A percentile compares a stretch with the other conserved stretches of the same genome.
Evolutionary conservation across 192 early-diverging fungal species (phyloP).

Genomic region (Coemansia sp.): DNA sequence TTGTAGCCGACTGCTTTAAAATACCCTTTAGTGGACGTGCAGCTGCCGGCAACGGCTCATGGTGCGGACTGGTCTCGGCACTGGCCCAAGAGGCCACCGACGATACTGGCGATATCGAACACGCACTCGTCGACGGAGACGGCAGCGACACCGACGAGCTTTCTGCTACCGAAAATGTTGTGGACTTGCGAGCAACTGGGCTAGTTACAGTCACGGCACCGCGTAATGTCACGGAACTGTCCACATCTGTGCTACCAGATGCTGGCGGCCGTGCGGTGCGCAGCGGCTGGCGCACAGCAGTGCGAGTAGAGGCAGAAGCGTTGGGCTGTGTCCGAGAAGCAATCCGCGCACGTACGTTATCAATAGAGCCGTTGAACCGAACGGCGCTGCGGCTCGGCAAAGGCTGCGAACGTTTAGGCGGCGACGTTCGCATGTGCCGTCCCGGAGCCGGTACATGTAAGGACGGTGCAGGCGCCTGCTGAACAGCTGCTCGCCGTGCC

Average conservation of each 20-base stretch:
- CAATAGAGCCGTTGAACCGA: slow-evolving; percentile 17
- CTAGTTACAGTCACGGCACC: slow-evolving; percentile 17
- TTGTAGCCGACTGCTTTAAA: slow-evolving; percentile 28
- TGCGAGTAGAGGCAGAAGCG: not conserved
- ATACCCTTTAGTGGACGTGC: slow-evolving; percentile 48
- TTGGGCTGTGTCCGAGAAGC: slow-evolving; percentile 3
- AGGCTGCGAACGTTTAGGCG: slow-evolving; percentile 22
- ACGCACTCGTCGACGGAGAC: slow-evolving; percentile 30
- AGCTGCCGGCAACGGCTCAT: slow-evolving; percentile 45
- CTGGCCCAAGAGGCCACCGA: slow-evolving; percentile 47
- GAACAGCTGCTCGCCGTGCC: slow-evolving; percentile 22
- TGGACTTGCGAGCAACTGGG: slow-evolving; percentile 16
- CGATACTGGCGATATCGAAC: slow-evolving; percentile 29
- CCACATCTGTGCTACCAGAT: too few species aligned
- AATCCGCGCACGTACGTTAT: slow-evolving; percentile 10
- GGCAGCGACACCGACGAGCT: slow-evolving; percentile 24
- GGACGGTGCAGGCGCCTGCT: not conserved
- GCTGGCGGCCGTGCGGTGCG: too few species aligned
- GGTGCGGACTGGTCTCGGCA: slow-evolving; percentile 38
- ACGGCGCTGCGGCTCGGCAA: slow-evolving; percentile 22
- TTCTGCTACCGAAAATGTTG: slow-evolving; percentile 6
- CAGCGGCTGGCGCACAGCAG: not conserved
- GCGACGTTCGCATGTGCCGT: slow-evolving; percentile 25
- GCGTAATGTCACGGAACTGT: not conserved
- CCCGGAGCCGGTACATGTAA: slow-evolving; percentile 2